phyloP scores from a whole-genome alignment of 768 basidiomycete species.

The Saitozyma podzolica region DNA sequence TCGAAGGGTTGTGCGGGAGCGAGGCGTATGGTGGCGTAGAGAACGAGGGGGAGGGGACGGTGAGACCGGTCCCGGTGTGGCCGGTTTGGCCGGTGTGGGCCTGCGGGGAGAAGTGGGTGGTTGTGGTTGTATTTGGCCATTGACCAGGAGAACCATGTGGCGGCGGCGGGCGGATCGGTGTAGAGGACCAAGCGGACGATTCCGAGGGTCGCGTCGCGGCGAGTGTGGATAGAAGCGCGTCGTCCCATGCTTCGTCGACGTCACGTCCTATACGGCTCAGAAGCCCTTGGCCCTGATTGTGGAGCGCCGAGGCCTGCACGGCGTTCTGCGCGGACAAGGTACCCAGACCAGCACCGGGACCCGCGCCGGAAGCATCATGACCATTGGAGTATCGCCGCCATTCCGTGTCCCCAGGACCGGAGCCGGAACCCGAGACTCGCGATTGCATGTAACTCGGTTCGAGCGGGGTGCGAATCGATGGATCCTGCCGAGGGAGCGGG shows the following conservation, averaged over 20 bases:
- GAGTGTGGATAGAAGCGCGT: slow-evolving; percentile 4
- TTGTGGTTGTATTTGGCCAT: too few relatives aligned
- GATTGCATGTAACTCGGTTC: too few relatives aligned
- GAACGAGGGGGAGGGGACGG: slow-evolving; percentile 10
- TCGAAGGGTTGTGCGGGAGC: slow-evolving; percentile 60
- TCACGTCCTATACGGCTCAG: not conserved
- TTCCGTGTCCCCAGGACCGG: too few relatives aligned
- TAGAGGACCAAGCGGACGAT: too few relatives aligned
- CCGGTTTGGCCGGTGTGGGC: not conserved
- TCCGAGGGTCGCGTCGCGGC: slow-evolving; percentile 3
- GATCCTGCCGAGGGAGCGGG: too few relatives aligned
- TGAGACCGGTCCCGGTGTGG: not conserved
- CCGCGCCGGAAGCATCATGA: too few relatives aligned
- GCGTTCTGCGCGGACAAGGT: slow-evolving; percentile 16
- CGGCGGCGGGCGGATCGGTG: too few relatives aligned
- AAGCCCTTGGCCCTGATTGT: slow-evolving; percentile 7
- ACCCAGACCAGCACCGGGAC: not conserved
- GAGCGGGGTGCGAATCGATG: too few relatives aligned
- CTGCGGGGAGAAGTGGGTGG: too few relatives aligned
- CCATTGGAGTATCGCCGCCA: too few relatives aligned
- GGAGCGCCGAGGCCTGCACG: slow-evolving; percentile 6
- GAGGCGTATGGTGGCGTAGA: slow-evolving; percentile 57
- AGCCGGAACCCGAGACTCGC: too few relatives aligned
- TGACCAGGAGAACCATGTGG: too few relatives aligned
- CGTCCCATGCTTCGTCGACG: slow-evolving; percentile 6